Percentiles rank a stretch among this genome's conserved stretches.
Conservation (phyloP, 2,329 filamentous ascomycete genomes). For the Onygenales sp. region DNA sequence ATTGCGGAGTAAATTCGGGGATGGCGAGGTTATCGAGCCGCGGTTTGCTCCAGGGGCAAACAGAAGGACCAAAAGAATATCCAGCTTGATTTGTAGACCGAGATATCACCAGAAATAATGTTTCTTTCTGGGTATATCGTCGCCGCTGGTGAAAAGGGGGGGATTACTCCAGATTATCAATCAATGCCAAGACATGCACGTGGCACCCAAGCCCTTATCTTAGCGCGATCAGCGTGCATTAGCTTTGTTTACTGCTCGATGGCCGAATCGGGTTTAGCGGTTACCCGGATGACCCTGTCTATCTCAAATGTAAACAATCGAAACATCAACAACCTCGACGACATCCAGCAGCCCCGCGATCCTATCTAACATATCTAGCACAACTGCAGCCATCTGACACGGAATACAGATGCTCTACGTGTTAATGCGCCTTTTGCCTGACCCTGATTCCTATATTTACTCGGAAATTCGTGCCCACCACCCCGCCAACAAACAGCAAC, state of each 20-base stretch:
- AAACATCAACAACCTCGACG: not conserved
- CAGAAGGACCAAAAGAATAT: not conserved
- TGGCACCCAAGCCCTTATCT: conserved; percentile 24
- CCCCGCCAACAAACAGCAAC: not conserved
- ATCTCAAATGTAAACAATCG: conserved; percentile 3
- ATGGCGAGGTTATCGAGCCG: too few relatives aligned
- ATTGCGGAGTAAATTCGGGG: not conserved
- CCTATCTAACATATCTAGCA: not conserved
- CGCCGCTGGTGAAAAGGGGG: not conserved
- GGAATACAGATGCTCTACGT: too few relatives aligned
- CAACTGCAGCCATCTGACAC: too few relatives aligned
- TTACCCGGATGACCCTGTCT: conserved; percentile 8
- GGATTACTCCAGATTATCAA: not conserved
- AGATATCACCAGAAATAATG: not conserved
- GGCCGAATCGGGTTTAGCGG: not conserved
- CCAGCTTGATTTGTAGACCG: not conserved
- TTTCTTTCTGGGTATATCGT: not conserved
- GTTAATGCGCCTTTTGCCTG: too few relatives aligned
- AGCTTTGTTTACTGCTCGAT: conserved; percentile 15
- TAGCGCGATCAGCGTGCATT: conserved; percentile 10
- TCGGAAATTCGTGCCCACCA: conserved; percentile 1
- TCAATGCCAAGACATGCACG: not conserved
- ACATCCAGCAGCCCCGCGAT: not conserved
- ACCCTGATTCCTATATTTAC: not conserved
- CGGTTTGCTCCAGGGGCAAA: too few relatives aligned